Base-by-base conservation (phyloP, 1,284 basidiomycete species). In the Microbotryomycetes sp. region DNA sequence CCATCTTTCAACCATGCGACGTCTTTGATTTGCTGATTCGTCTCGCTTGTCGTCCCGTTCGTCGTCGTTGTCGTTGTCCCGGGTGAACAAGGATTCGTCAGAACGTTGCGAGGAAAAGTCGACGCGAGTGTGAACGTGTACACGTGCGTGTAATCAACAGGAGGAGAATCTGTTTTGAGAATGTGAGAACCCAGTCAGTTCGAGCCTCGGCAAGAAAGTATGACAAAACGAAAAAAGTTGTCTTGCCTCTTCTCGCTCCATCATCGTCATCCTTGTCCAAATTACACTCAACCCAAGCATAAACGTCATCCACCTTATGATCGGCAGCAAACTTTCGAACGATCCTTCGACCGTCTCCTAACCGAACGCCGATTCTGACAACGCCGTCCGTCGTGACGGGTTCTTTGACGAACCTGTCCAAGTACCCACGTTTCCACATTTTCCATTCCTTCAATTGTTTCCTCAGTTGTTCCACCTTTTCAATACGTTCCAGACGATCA, bases 121-220 rank as follows among this genome's bases (percentile, higher is more conserved):
- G 81, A 78, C 24, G 81, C 82, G 45, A 91, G 77, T 59, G 78
- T 80, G 78, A 91, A 91, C 2, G 81, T 83, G 83, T 55, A 65
- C 2, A 23, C 45, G 23, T 78, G 77, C 15, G 74, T 67, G 26
- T 73, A 48, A 35, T 31, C 75, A 73, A 30, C 72, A 1, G 81
- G 79, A 0, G 80, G 75, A 2, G 71, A 69, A 1, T 63, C 55
- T 0, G 82, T 81, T 64, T n/a, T n/a, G n/a, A n/a, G n/a, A n/a
- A n/a, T n/a, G n/a, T n/a, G n/a, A n/a, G n/a, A n/a, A n/a, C n/a
- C n/a, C n/a, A n/a, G n/a, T n/a, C n/a, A n/a, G n/a, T n/a, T n/a
- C n/a, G n/a, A n/a, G n/a, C n/a, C n/a, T n/a, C n/a, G n/a, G n/a
- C n/a, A n/a, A n/a, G n/a, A n/a, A n/a, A n/a, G n/a, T n/a, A n/a